Evolutionary conservation across 140 eudicot species (phyloP).

Genomic region (Anethum foeniculum): DNA sequence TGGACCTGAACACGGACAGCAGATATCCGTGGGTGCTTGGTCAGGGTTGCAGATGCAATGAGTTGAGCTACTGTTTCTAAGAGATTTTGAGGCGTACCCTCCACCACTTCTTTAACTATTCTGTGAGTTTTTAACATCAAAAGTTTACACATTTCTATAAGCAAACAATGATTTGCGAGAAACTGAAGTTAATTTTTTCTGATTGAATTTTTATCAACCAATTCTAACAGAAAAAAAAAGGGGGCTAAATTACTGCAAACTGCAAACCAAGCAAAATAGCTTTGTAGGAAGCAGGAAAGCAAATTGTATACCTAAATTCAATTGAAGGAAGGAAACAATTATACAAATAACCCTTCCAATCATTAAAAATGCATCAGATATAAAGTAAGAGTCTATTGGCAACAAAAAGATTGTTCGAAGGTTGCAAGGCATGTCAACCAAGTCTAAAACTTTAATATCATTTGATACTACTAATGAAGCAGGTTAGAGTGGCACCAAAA

Average conservation of each 20-base stretch:
- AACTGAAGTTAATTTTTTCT: background rate
- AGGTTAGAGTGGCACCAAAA: background rate
- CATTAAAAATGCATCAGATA: background rate
- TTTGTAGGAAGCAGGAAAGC: background rate
- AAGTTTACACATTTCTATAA: background rate
- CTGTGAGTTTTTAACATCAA: slow-evolving; percentile 24
- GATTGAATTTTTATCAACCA: background rate
- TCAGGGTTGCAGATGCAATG: slow-evolving; percentile 53
- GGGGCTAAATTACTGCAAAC: background rate
- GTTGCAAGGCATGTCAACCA: background rate
- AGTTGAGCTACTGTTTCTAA: slow-evolving; percentile 71
- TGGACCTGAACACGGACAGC: slow-evolving; percentile 73
- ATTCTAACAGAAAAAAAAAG: background rate
- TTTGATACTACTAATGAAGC: background rate
- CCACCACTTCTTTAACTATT: slow-evolving; percentile 55
- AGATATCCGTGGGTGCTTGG: slow-evolving; percentile 39
- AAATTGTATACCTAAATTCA: background rate
- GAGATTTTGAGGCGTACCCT: slow-evolving; percentile 66
- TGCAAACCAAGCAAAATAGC: background rate
- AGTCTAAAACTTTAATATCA: background rate
- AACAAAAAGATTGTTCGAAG: background rate
- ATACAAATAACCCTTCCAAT: background rate
- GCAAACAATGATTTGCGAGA: background rate
- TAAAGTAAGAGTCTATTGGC: background rate
- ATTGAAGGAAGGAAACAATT: background rate